These are phyloP conservation scores for Nicotiana obtusifolia DNA, from an alignment of 257 asterid species.

Conservation along the genomic window DNA sequence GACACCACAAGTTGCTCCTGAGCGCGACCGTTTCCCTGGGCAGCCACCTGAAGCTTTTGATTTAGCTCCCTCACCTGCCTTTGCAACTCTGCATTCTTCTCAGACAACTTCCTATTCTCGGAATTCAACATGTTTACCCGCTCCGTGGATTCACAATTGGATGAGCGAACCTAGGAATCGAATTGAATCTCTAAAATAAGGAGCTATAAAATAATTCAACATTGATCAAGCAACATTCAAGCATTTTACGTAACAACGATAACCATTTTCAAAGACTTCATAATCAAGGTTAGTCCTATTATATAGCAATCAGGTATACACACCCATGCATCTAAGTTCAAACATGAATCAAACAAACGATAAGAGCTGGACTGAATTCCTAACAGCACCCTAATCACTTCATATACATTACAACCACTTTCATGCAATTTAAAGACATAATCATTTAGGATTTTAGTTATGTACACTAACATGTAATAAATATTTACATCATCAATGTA, in stretches of 20 bases:
- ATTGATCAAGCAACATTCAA: background rate
- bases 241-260: background rate
- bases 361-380: background rate
- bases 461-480: too few species aligned
- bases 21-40: slow-evolving; percentile 16
- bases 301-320: background rate
- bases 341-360: background rate
- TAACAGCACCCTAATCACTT: background rate
- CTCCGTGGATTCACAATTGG: slow-evolving; percentile 20
- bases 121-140: slow-evolving; percentile 15
- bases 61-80: slow-evolving; percentile 22
- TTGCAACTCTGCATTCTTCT: slow-evolving; percentile 22
- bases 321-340: background rate
- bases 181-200: background rate
- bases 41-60: slow-evolving; percentile 18
- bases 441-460: too few species aligned
- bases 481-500: too few species aligned
- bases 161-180: slow-evolving; percentile 6
- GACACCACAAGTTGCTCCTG: slow-evolving; percentile 15
- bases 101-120: slow-evolving; percentile 15
- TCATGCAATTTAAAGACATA: background rate
- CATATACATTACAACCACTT: background rate
- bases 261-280: background rate
- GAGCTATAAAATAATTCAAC: background rate
- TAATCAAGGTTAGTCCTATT: background rate